A percentile compares a stretch with the other conserved stretches of the same genome.
phyloP scores from a whole-genome alignment of 192 early-diverging fungal genomes.

The Backusella luteola region DNA sequence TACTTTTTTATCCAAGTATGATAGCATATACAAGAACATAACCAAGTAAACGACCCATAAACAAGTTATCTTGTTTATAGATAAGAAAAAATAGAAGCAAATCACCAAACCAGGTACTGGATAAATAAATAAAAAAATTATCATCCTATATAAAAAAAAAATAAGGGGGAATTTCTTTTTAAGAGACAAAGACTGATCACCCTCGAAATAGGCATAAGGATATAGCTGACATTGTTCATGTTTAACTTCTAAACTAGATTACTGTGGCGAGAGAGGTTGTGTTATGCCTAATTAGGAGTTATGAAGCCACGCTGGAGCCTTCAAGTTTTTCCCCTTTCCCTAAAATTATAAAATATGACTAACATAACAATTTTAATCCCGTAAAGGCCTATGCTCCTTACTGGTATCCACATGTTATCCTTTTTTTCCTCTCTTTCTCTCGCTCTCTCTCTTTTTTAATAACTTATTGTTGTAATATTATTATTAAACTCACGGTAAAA shows the following conservation, averaged over 20 bases:
- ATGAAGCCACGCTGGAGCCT: neutral
- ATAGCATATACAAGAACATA: neutral
- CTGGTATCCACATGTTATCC: neutral
- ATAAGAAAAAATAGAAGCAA: neutral
- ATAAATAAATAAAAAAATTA: neutral
- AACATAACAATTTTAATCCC: neutral
- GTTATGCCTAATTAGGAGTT: neutral
- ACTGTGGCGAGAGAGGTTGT: neutral
- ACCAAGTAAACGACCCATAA: neutral
- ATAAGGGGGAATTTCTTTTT: neutral
- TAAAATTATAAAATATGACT: slow-evolving; percentile 10
- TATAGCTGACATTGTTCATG: neutral
- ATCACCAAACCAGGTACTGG: neutral
- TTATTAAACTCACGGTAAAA: neutral
- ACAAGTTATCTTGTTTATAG: neutral
- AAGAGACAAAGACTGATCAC: neutral
- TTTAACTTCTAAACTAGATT: neutral
- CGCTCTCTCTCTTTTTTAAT: neutral
- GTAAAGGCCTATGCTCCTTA: neutral
- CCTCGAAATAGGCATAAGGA: neutral
- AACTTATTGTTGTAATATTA: neutral
- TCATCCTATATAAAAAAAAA: neutral
- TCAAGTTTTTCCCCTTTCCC: neutral
- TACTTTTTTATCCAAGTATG: neutral
- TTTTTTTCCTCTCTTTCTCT: neutral